These are phyloP conservation scores for Kodamaea neixiangensis DNA, from an alignment of 805 yeast genomes.

Conservation along the genomic window DNA sequence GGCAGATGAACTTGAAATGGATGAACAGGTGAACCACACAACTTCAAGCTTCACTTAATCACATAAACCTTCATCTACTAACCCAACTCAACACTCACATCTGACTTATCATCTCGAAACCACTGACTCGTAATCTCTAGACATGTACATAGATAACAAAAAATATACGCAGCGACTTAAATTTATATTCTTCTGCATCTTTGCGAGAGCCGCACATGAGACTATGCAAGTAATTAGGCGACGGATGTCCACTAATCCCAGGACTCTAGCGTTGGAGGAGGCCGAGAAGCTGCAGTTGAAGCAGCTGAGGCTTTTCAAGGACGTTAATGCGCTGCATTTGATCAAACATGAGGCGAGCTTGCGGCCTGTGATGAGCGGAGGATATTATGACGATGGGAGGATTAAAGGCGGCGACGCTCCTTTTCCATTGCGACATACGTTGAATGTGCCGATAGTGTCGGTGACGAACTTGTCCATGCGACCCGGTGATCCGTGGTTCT, in stretches of 20 bases:
- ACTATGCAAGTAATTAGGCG: not conserved
- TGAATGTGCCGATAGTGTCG: constrained; percentile 34
- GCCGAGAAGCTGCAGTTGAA: not conserved
- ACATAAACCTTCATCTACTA: too few species aligned
- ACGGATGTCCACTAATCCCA: constrained; percentile 1
- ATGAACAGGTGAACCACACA: too few species aligned
- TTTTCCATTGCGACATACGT: constrained; percentile 29
- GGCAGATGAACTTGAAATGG: too few species aligned
- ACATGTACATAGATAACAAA: not conserved
- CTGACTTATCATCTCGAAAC: too few species aligned
- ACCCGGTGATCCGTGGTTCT: constrained; percentile 39
- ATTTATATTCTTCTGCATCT: not conserved
- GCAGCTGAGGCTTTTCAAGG: constrained; percentile 2
- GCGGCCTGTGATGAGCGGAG: constrained; percentile 4
- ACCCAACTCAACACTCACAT: too few species aligned
- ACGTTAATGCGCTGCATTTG: constrained; percentile 1
- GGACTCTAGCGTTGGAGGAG: not conserved
- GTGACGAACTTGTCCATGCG: constrained; percentile 32
- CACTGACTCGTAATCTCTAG: not conserved
- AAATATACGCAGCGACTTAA: not conserved
- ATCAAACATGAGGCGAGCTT: constrained; percentile 4
- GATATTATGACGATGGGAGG: constrained; percentile 5
- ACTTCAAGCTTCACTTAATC: too few species aligned
- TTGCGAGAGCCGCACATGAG: not conserved
- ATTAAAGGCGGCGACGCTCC: constrained; percentile 7